Evolutionary conservation across 2,329 filamentous ascomycete species (phyloP).

Genomic region (Diaporthe capsici): DNA sequence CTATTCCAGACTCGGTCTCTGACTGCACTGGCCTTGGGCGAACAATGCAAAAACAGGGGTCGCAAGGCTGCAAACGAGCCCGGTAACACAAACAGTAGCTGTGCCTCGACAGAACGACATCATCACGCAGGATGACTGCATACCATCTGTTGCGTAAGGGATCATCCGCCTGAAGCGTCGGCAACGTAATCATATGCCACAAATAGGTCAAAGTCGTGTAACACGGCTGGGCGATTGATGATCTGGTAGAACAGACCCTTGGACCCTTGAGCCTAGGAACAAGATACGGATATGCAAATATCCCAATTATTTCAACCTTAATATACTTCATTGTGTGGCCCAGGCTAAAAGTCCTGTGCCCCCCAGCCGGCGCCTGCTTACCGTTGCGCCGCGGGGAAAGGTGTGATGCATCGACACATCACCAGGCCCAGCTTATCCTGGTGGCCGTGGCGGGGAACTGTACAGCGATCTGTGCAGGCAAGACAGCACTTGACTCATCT

Average conservation of each 20-base stretch:
- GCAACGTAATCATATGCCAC: slow-evolving; percentile 18
- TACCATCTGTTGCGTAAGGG: not conserved
- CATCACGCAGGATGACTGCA: slow-evolving; percentile 29
- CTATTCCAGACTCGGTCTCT: slow-evolving; percentile 17
- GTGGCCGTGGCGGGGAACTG: slow-evolving; percentile 2
- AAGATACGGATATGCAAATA: not conserved
- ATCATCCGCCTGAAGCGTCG: slow-evolving; percentile 3
- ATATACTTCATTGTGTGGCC: not conserved
- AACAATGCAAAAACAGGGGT: slow-evolving; percentile 10
- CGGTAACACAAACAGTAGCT: not conserved
- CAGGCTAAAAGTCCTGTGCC: not conserved
- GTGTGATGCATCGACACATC: not conserved
- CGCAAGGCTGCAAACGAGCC: slow-evolving; percentile 28
- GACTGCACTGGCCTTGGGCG: not conserved
- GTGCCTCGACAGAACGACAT: slow-evolving; percentile 21
- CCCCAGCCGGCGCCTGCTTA: not conserved
- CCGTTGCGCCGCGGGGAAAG: not conserved
- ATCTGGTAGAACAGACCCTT: slow-evolving; percentile 1
- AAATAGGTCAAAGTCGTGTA: slow-evolving; percentile 1
- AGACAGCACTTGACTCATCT: slow-evolving; percentile 27
- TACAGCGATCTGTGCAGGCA: not conserved
- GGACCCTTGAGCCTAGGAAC: slow-evolving; percentile 7
- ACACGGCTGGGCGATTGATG: not conserved
- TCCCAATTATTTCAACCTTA: not conserved
- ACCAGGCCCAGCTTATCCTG: not conserved